Evolutionary conservation across 208 protist species (phyloP).

Genomic region (Trypanosomatidae sp.): DNA sequence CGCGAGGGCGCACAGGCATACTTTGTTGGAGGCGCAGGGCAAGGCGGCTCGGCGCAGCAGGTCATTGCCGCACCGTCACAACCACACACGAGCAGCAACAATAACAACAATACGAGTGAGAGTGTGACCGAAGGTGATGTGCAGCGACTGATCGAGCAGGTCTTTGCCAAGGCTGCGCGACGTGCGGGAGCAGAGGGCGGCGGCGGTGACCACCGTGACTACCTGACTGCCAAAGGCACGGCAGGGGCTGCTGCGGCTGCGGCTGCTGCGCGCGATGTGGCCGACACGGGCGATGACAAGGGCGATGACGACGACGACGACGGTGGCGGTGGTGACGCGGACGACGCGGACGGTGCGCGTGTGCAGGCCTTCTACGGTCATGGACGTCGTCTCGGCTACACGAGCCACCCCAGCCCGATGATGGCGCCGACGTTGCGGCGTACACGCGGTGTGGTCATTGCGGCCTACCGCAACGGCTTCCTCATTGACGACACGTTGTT

Average conservation of each 20-base stretch:
- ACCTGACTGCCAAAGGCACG: not conserved
- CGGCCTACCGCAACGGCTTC: conserved; percentile 61
- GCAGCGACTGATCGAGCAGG: conserved; percentile 13
- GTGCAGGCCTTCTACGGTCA: conserved; percentile 52
- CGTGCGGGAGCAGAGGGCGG: conserved; percentile 6
- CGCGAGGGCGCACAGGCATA: conserved; percentile 8
- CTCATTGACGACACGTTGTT: conserved; percentile 29
- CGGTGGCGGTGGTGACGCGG: not conserved
- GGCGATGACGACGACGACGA: not conserved
- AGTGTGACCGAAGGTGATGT: not conserved
- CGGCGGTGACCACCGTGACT: no score
- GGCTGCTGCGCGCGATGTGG: not conserved
- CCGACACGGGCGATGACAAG: not conserved
- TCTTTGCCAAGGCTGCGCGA: conserved; percentile 16
- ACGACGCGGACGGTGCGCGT: conserved; percentile 1
- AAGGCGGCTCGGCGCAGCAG: conserved; percentile 33
- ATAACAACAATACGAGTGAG: not conserved
- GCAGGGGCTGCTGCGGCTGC: not conserved
- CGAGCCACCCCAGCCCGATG: conserved; percentile 34
- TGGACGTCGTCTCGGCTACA: conserved; percentile 66
- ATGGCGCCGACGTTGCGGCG: conserved; percentile 36
- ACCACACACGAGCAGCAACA: not conserved
- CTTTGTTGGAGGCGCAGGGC: conserved; percentile 39
- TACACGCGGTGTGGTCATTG: conserved; percentile 25
- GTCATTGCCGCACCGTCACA: conserved; percentile 16